phyloP scores from a whole-genome alignment of 495 filamentous ascomycete genomes.

The Hypoxylon lienhwacheense region DNA sequence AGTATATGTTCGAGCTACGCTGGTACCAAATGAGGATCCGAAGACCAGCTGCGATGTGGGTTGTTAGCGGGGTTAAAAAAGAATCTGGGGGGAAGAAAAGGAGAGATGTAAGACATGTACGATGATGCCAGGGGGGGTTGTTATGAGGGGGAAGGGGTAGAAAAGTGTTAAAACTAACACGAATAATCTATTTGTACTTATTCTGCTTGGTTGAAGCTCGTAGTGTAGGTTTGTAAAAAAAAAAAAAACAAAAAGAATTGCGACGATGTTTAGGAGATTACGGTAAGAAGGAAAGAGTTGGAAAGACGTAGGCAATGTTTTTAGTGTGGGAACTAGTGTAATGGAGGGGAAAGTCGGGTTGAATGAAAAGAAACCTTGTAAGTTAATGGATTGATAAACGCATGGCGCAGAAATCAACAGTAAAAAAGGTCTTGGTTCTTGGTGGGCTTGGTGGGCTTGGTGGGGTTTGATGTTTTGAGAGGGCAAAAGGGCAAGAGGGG shows the following conservation, averaged over 20 bases:
- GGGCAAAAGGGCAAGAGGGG: neutral
- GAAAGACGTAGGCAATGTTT: constrained; percentile 34
- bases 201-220: constrained; percentile 13
- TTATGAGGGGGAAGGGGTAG: neutral
- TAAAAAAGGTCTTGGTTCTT: too few species aligned
- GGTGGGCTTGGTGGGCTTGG: too few species aligned
- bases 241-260: too few species aligned
- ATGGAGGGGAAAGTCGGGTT: constrained; percentile 42
- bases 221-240: constrained; percentile 1
- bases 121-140: neutral
- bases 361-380: constrained; percentile 33
- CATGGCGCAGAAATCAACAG: constrained; percentile 29
- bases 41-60: constrained; percentile 31
- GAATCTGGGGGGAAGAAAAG: constrained; percentile 6
- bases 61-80: constrained; percentile 32
- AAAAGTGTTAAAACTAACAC: constrained; percentile 29
- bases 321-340: constrained; percentile 41
- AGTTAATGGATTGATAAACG: too few species aligned
- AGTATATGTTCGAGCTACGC: constrained; percentile 28
- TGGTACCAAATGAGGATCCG: constrained; percentile 35
- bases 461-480: constrained; percentile 29
- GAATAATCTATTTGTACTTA: constrained; percentile 4
- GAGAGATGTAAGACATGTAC: neutral
- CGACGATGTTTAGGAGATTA: constrained; percentile 23
- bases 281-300: constrained; percentile 26